Base-by-base conservation (phyloP, 2,329 filamentous ascomycete species). In the Akanthomyces lecanii region DNA sequence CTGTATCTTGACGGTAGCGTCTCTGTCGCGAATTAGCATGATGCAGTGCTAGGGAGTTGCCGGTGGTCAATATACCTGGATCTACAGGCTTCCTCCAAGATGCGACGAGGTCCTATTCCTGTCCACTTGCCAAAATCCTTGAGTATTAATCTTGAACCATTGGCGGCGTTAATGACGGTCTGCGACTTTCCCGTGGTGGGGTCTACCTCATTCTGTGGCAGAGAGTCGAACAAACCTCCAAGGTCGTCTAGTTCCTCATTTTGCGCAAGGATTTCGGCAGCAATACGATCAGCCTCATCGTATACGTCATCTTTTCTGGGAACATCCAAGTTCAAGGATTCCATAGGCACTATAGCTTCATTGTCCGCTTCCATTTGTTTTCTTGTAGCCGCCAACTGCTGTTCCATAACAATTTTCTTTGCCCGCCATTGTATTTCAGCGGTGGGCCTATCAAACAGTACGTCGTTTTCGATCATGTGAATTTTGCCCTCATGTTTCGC, bases 41-140 rank as follows among this genome's bases (percentile, higher is more conserved):
- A 42, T 33, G 18, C 33, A 25, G 10, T 33, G n/a, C 25, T 36
- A 7, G 36, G 21, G 16, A 16, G 33, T 7, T 4, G 18, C 44
- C 30, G n/a, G 36, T 14, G 36, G 36, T 47, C 45, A 33, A 70
- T 73, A 67, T 74, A 89, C 89, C 89, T 89, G 66, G 92, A 85
- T 69, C 89, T 88, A 73, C 93, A 96, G n/a, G 91, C 85, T 73
- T 97, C 93, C 73, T 97, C 92, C 14, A 98, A 77, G 33, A 91
- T 82, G 67, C 89, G 84, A 65, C 86, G 85, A 18, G 94, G 93
- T 68, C 80, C 90, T 36, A 96, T 76, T 8, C 94, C 93, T 16
- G 85, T 84, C 79, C 87, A 88, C 73, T 91, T 92, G 1, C 91
- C 92, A 80, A 98, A 97, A 69, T 97, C 89, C 50, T 90, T 82